Percentiles rank a stretch among this genome's conserved stretches.
Evolutionary conservation across 1,139 yeast genomes (phyloP).

Genomic region (Blastobotrys ciferrii): DNA sequence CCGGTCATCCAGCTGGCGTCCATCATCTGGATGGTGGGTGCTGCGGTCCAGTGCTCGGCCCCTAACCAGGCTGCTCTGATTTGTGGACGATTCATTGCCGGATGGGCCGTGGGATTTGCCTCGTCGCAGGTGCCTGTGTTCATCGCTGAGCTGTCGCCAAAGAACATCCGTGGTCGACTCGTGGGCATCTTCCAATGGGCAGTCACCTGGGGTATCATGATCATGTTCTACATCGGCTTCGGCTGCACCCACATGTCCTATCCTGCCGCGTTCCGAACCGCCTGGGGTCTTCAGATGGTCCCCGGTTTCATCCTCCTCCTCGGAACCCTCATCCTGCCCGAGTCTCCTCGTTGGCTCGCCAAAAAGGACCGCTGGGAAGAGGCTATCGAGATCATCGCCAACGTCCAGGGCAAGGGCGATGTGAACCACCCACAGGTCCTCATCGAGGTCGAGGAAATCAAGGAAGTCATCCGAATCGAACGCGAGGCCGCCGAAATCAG

Average conservation of each 20-base stretch:
- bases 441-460: conserved; percentile 58
- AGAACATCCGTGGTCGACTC: conserved; percentile 61
- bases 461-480: conserved; percentile 42
- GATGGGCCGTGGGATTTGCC: conserved; percentile 68
- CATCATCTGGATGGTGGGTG: conserved; percentile 73
- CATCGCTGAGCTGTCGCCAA: conserved; percentile 68
- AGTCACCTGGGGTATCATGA: conserved; percentile 63
- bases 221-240: conserved; percentile 58
- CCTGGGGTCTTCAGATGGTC: conserved; percentile 65
- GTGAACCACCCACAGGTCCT: conserved; percentile 52
- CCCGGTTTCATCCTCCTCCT: conserved; percentile 55
- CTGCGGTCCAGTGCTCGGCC: conserved; percentile 76
- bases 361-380: conserved; percentile 65
- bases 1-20: conserved; percentile 74
- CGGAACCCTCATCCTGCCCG: conserved; percentile 57
- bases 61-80: conserved; percentile 70
- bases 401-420: conserved; percentile 53
- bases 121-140: conserved; percentile 73
- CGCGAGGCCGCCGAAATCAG: conserved; percentile 29
- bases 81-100: conserved; percentile 62
- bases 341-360: conserved; percentile 75
- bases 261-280: conserved; percentile 58
- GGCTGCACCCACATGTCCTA: conserved; percentile 54
- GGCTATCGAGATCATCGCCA: conserved; percentile 52
- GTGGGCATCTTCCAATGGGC: conserved; percentile 69